These are phyloP conservation scores for Chaetomiaceae sp. DNA, from an alignment of 2,329 filamentous ascomycete genomes.

Conservation along the genomic window DNA sequence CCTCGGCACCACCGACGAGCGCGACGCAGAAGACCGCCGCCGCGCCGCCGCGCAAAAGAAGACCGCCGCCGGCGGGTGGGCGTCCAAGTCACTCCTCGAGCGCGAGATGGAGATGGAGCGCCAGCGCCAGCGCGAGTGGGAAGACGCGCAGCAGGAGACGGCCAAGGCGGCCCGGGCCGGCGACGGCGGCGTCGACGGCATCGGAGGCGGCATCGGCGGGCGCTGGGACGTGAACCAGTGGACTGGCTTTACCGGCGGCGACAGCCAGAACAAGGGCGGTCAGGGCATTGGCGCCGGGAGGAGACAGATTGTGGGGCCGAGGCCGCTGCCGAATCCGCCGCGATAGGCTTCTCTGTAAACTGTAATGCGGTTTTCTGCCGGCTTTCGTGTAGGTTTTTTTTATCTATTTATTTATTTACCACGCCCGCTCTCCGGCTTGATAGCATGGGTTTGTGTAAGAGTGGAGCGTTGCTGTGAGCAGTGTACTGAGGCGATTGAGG, in stretches of 20 bases:
- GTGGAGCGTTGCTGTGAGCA: too few species aligned
- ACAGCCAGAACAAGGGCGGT: slow-evolving; percentile 64
- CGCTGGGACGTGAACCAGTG: slow-evolving; percentile 75
- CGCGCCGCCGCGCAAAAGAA: slow-evolving; percentile 46
- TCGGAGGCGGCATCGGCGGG: slow-evolving; percentile 62
- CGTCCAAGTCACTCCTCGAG: slow-evolving; percentile 67
- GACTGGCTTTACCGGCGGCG: slow-evolving; percentile 69
- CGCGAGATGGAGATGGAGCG: slow-evolving; percentile 78
- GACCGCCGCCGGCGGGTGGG: slow-evolving; percentile 59
- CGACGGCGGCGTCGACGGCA: slow-evolving; percentile 55
- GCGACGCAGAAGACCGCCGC: slow-evolving; percentile 51
- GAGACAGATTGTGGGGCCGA: slow-evolving; percentile 74
- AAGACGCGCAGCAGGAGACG: slow-evolving; percentile 65
- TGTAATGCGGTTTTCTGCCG: too few species aligned
- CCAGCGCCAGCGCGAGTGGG: slow-evolving; percentile 74
- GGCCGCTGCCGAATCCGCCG: slow-evolving; percentile 51
- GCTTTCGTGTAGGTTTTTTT: too few species aligned
- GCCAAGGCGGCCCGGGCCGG: slow-evolving; percentile 51
- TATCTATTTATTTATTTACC: too few species aligned
- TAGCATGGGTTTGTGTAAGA: too few species aligned
- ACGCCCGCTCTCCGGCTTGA: too few species aligned
- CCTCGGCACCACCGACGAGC: slow-evolving; percentile 54
- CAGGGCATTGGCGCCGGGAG: slow-evolving; percentile 65
- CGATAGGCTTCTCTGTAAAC: too few species aligned
- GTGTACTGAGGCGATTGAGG: too few species aligned